phyloP scores from a whole-genome alignment of 1,284 basidiomycete genomes.

The Ceraceosorus guamensis region DNA sequence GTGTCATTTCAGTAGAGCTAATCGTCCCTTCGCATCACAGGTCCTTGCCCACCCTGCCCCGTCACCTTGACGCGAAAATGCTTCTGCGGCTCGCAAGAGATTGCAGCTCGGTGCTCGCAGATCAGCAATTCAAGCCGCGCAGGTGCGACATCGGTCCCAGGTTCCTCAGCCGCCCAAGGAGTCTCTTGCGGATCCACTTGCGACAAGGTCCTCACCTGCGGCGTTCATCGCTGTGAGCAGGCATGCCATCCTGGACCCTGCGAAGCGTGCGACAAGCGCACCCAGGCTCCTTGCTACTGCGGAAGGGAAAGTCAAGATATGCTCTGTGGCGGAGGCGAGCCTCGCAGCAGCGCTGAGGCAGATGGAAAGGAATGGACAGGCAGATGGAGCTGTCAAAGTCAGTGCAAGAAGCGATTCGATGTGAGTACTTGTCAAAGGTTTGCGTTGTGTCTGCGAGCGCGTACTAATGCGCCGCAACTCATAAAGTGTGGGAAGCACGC shows the following conservation, averaged over 20 bases:
- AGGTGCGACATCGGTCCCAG: too few species aligned
- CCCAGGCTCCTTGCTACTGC: slow-evolving; percentile 36
- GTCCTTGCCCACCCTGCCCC: slow-evolving; percentile 43
- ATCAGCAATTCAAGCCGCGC: neutral
- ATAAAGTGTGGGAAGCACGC: slow-evolving; percentile 29
- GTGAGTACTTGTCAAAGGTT: neutral
- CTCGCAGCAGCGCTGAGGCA: slow-evolving; percentile 15
- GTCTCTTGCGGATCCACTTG: slow-evolving; percentile 40
- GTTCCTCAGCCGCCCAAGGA: slow-evolving; percentile 6
- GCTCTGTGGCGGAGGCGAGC: slow-evolving; percentile 34
- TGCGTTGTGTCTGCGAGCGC: too few species aligned
- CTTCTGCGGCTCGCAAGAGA: slow-evolving; percentile 37
- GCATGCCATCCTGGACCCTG: slow-evolving; percentile 40
- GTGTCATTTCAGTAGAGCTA: neutral
- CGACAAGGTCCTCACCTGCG: slow-evolving; percentile 35
- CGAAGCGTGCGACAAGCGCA: slow-evolving; percentile 21
- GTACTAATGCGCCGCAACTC: neutral
- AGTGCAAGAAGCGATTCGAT: slow-evolving; percentile 28
- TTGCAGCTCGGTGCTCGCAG: slow-evolving; percentile 42
- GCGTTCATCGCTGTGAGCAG: slow-evolving; percentile 28
- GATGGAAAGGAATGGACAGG: slow-evolving; percentile 18
- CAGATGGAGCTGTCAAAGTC: slow-evolving; percentile 25
- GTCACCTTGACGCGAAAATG: slow-evolving; percentile 40
- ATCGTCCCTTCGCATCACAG: neutral
- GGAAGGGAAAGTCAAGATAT: slow-evolving; percentile 29